These are phyloP conservation scores for Fusarium globosum DNA, from an alignment of 2,329 filamentous ascomycete species.

Conservation along the genomic window DNA sequence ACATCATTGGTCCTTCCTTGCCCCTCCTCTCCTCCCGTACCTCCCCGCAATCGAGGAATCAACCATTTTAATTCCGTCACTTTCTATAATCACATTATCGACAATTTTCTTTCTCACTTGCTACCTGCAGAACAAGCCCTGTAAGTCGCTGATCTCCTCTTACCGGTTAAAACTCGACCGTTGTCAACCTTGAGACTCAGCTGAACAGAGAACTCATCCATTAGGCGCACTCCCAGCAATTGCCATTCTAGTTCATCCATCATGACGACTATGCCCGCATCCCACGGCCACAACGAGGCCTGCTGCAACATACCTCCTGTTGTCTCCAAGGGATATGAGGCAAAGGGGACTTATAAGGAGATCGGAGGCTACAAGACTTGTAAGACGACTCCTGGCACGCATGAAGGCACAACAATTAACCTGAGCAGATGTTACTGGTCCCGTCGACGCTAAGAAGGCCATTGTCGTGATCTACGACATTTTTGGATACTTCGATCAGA, in stretches of 20 bases:
- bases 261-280: slow-evolving; percentile 64
- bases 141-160: background rate
- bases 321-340: slow-evolving; percentile 64
- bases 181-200: background rate
- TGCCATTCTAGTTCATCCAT: slow-evolving; percentile 17
- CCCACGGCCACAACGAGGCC: slow-evolving; percentile 65
- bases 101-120: background rate
- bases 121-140: background rate
- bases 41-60: slow-evolving; percentile 25
- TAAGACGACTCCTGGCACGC: slow-evolving; percentile 37
- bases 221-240: slow-evolving; percentile 17
- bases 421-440: slow-evolving; percentile 57
- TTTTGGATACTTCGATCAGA: slow-evolving; percentile 77
- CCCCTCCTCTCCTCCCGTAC: slow-evolving; percentile 26
- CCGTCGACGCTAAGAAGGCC: slow-evolving; percentile 64
- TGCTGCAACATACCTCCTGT: slow-evolving; percentile 71
- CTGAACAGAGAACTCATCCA: slow-evolving; percentile 15
- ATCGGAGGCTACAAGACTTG: slow-evolving; percentile 67
- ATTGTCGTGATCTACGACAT: slow-evolving; percentile 74
- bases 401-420: background rate
- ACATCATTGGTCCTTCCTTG: slow-evolving; percentile 29
- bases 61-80: slow-evolving; percentile 1
- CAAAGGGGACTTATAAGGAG: slow-evolving; percentile 67
- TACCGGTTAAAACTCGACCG: background rate
- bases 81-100: background rate